Percentiles rank a stretch among this genome's conserved stretches.
Evolutionary conservation across 2,329 filamentous ascomycete species (phyloP).

Genomic region (Corynespora cassiicola): DNA sequence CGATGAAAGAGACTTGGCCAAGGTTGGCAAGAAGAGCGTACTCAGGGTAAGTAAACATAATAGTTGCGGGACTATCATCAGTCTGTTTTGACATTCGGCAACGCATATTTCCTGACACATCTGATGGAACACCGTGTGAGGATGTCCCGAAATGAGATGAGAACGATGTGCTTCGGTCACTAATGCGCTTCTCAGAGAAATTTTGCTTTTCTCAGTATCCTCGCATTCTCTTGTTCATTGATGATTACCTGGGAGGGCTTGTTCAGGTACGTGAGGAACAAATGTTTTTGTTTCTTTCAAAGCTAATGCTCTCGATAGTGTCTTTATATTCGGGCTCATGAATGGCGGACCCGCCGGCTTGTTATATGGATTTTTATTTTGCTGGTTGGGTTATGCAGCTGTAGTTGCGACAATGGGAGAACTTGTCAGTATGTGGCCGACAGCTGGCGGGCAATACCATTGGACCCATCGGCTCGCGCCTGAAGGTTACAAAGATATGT

Average conservation of each 20-base stretch:
- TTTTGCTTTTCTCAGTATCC: conserved; percentile 6
- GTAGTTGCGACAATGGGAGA: conserved; percentile 22
- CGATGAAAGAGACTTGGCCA: conserved; percentile 5
- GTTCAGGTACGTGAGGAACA: conserved; percentile 5
- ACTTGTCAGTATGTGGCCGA: conserved; percentile 21
- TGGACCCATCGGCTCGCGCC: conserved; percentile 18
- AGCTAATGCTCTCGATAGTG: not conserved
- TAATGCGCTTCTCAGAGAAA: not conserved
- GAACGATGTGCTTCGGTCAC: too few species aligned
- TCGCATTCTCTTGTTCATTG: conserved; percentile 4
- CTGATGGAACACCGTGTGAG: too few species aligned
- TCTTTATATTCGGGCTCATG: conserved; percentile 23
- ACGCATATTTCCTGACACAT: too few species aligned
- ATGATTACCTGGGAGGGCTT: conserved; percentile 8
- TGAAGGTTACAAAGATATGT: conserved; percentile 10
- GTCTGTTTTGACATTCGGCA: too few species aligned
- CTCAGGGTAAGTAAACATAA: conserved; percentile 4
- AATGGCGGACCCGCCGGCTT: conserved; percentile 20
- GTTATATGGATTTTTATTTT: conserved; percentile 22
- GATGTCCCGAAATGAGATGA: too few species aligned
- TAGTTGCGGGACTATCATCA: too few species aligned
- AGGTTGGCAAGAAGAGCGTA: conserved; percentile 4
- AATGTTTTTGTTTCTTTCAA: too few species aligned
- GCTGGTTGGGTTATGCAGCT: conserved; percentile 18
- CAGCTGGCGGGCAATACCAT: conserved; percentile 24